Evolutionary conservation across 2,329 filamentous ascomycete genomes (phyloP).

Genomic region (Arthrobotrys sphaeroides): DNA sequence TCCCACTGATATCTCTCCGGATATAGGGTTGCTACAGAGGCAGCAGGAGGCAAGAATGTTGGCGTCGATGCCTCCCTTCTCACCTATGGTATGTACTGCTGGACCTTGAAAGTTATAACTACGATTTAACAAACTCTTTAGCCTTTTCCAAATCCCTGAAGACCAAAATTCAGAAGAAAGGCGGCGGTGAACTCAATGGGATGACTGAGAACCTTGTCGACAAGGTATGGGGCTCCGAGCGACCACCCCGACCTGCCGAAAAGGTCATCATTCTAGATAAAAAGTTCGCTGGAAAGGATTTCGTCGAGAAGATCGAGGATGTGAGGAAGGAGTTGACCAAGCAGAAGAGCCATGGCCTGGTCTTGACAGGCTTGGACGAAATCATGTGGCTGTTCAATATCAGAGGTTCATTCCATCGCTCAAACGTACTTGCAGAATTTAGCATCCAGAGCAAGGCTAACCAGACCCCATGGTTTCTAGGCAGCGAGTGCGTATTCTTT

Average conservation of each 20-base stretch:
- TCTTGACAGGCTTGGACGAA: constrained; percentile 95
- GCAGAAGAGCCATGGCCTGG: constrained; percentile 85
- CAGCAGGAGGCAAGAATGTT: constrained; percentile 84
- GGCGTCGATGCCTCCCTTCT: constrained; percentile 91
- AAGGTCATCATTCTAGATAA: constrained; percentile 76
- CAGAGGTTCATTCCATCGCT: constrained; percentile 75
- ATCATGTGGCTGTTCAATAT: constrained; percentile 99
- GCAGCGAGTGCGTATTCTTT: constrained; percentile 31
- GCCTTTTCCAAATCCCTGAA: constrained; percentile 77
- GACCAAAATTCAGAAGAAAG: constrained; percentile 86
- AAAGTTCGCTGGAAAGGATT: constrained; percentile 82
- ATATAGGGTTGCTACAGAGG: constrained; percentile 75
- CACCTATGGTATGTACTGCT: constrained; percentile 68
- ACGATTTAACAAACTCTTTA: constrained; percentile 53
- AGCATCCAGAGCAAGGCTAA: too few species aligned
- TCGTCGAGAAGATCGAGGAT: constrained; percentile 82
- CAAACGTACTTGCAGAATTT: too few species aligned
- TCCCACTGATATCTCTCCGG: constrained; percentile 50
- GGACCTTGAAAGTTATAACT: background rate
- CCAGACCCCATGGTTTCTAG: background rate
- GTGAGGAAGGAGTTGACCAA: constrained; percentile 90
- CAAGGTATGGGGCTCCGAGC: constrained; percentile 79
- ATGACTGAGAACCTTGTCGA: constrained; percentile 89
- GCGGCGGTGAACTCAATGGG: constrained; percentile 78
- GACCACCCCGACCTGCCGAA: constrained; percentile 79